Base-by-base conservation (phyloP, 202 grass and related monocot species). In the Tripidium arundinaceum region DNA sequence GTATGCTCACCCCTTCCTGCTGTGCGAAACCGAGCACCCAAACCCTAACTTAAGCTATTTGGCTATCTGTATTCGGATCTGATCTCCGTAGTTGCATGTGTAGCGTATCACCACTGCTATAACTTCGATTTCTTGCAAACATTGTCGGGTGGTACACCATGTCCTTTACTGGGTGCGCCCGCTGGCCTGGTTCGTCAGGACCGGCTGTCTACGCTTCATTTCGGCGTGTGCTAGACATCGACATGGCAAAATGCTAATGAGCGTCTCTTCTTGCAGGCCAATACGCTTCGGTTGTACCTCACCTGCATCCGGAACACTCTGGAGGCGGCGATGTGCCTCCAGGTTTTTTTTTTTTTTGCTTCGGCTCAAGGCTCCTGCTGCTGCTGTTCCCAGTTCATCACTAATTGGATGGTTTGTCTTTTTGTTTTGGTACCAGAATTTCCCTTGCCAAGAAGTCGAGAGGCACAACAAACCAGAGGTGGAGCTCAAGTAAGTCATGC, bases 381-480 rank as follows among this genome's bases (percentile, higher is more conserved):
- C 57, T 63, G 33, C 37, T 86, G 18, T 28, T 69, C 14, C 72
- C 47, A 72, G 31, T 59, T 60, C 25, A 37, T 31, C 2, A n/a
- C 46, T 43, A 49, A 43, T 18, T 28, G 45, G n/a, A 8, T 18
- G 19, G 12, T 68, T 54, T 36, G 2, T 52, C 13, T 78, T 21
- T 36, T 79, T 69, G 2, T 8, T 77, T 70, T 45, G 18, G 68
- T n/a, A 65, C 13, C 52, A 94, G 95, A 94, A 94, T 91, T 98
- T 98, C 60, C 95, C 92, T 88, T 98, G 95, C 75, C 95, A 98
- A 89, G 95, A 98, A 88, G 92, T 98, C 19, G 95, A 98, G 80
- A 86, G 95, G 78, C 88, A 98, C 72, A 98, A 98, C 90, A 98
- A 98, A 26, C 94, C 92, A 29, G 95, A 94, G 76, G 88, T 98